phyloP scores from a whole-genome alignment of 768 basidiomycete genomes.

The Leccinum sublutescens region DNA sequence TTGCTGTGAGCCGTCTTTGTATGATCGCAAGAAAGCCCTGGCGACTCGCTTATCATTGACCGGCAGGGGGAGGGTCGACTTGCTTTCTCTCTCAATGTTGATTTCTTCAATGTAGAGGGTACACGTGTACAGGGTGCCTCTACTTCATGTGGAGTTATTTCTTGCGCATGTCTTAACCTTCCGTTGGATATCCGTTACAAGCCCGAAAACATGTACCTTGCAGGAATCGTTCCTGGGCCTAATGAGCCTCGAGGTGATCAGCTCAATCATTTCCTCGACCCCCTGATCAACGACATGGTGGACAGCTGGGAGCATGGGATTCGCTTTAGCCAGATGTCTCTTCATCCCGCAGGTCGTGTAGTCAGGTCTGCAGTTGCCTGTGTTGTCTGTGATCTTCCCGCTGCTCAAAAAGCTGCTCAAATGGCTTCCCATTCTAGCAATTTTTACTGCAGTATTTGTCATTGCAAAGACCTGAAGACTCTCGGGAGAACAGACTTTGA shows the following conservation, averaged over 20 bases:
- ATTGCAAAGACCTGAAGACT: neutral
- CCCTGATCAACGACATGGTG: neutral
- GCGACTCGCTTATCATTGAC: too few species aligned
- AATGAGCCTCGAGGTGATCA: neutral
- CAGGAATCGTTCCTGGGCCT: neutral
- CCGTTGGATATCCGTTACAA: neutral
- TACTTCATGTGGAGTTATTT: too few species aligned
- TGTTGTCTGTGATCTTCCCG: conserved; percentile 4
- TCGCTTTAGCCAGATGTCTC: neutral
- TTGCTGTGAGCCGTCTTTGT: too few species aligned
- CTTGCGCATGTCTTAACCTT: neutral
- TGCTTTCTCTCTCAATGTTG: too few species aligned
- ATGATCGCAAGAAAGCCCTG: too few species aligned
- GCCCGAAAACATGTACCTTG: neutral
- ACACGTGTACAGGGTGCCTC: too few species aligned
- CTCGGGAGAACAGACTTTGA: neutral
- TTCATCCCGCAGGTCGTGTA: too few species aligned
- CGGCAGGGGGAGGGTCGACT: too few species aligned
- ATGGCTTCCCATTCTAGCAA: neutral
- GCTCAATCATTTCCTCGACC: conserved; percentile 1
- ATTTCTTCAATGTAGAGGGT: too few species aligned
- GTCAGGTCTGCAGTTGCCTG: neutral
- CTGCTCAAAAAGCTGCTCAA: neutral
- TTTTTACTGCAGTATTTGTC: conserved; percentile 3
- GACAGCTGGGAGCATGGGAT: neutral